phyloP scores from a whole-genome alignment of 345 rosid genomes.

The Salix exigua region DNA sequence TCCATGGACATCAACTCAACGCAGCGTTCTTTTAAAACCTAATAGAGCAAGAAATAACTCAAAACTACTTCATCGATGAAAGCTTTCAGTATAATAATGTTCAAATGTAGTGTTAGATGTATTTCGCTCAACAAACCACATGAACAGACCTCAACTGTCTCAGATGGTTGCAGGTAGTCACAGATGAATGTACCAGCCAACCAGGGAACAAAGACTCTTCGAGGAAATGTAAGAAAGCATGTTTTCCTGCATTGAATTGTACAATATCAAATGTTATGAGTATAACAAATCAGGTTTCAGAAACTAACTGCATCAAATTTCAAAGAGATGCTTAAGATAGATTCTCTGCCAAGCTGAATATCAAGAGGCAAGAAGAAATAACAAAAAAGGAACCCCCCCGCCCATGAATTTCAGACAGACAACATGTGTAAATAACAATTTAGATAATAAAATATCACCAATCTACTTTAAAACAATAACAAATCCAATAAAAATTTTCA shows the following conservation, averaged over 20 bases:
- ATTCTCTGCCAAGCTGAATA: too few species aligned
- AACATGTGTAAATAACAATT: background rate
- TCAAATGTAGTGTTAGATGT: background rate
- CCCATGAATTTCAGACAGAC: background rate
- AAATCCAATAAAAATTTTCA: background rate
- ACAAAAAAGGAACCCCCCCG: too few species aligned
- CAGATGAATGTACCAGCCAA: slow-evolving; percentile 52
- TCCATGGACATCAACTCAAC: slow-evolving; percentile 77
- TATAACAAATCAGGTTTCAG: background rate
- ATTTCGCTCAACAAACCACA: background rate
- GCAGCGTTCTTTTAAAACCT: slow-evolving; percentile 85
- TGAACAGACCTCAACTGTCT: slow-evolving; percentile 66
- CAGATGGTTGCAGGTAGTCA: slow-evolving; percentile 77
- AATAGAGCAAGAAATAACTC: background rate
- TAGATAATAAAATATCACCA: too few species aligned
- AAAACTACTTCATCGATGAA: background rate
- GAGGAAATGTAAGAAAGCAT: slow-evolving; percentile 56
- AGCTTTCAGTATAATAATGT: background rate
- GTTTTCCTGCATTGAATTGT: slow-evolving; percentile 51
- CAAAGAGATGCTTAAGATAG: background rate
- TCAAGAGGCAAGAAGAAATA: too few species aligned
- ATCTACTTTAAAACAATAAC: background rate
- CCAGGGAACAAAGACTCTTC: slow-evolving; percentile 87
- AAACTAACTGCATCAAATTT: slow-evolving; percentile 1
- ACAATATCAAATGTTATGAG: background rate